Percentiles rank a stretch among this genome's conserved stretches.
Evolutionary conservation across 2,329 filamentous ascomycete species (phyloP).

Genomic region (Aureobasidium melanogenum): DNA sequence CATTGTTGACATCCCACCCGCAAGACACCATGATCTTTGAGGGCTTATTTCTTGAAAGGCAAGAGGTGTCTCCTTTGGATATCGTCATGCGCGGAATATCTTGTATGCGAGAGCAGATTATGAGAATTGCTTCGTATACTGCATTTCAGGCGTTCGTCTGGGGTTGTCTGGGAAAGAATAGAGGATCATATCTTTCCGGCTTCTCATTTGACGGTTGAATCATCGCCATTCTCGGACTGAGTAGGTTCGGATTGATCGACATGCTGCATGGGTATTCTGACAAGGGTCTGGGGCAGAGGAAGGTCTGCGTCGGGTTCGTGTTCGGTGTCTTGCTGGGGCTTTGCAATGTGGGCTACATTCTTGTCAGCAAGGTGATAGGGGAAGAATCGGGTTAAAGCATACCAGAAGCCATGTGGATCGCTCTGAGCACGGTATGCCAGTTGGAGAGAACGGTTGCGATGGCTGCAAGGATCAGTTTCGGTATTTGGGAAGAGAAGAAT

Average conservation of each 20-base stretch:
- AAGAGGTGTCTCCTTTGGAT: not conserved
- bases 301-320: constrained; percentile 35
- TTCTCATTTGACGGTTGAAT: constrained; percentile 11
- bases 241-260: constrained; percentile 22
- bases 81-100: not conserved
- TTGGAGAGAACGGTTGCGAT: constrained; percentile 79
- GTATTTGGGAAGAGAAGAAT: not conserved
- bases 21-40: not conserved
- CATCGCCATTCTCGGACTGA: constrained; percentile 20
- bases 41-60: not conserved
- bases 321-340: constrained; percentile 33
- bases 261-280: constrained; percentile 76
- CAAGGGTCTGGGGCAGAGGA: constrained; percentile 69
- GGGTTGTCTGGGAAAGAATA: not conserved
- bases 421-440: constrained; percentile 78
- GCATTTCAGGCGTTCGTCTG: not conserved
- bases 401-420: constrained; percentile 82
- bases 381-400: constrained; percentile 20
- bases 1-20: not conserved
- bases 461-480: constrained; percentile 38
- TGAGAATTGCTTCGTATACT: no score
- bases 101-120: not conserved
- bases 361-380: constrained; percentile 11
- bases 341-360: constrained; percentile 57
- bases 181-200: not conserved